Base-by-base conservation (phyloP, 1,284 basidiomycete species). In the Ceratobasidium sp. region DNA sequence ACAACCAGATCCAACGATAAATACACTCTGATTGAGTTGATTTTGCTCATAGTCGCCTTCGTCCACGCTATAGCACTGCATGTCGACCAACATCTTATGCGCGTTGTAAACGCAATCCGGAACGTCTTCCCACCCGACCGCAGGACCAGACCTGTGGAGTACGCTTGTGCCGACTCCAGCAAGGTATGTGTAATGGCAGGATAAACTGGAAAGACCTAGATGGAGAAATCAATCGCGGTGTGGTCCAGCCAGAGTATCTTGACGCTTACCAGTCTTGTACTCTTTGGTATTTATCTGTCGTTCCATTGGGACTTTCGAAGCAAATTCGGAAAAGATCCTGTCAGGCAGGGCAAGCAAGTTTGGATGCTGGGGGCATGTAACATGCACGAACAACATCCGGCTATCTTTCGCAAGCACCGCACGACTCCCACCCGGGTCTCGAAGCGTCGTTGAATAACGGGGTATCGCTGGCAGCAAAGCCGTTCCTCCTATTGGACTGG, bases 101-200 rank as follows among this genome's bases (percentile, higher is more conserved):
- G 73, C 73, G 26, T 75, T 61, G 38, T 75, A 65, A 17, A 75
- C 61, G 38, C 73, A 75, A 23, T 52, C 38, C 4, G 73, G 73
- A 54, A 75, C 73, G 1, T n/a, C 10, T 6, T 75, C 33, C 73
- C 73, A 75, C 15, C 28, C 61, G 12, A 75, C 73, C 9, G 73
- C 73, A 1, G 61, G 61, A 26, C 59, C 54, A 33, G 70, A 62
- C 3, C 26, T 54, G 28, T 75, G 73, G 7, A 75, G 44, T n/a
- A 38, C 3, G 50, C 46, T 62, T 7, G 48, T 66, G 6, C 73
- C 73, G 38, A 23, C 23, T 40, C 73, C 73, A 5, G 73, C 73
- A n/a, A 75, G 61, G 38, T 75, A 75, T 7, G 73, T 75, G 28
- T 75, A 75, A 42, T 75, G 73, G 61, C 48, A 75, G n/a, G 73